phyloP scores from a whole-genome alignment of 169 alveolate genomes.

The Plasmodium fragile region DNA sequence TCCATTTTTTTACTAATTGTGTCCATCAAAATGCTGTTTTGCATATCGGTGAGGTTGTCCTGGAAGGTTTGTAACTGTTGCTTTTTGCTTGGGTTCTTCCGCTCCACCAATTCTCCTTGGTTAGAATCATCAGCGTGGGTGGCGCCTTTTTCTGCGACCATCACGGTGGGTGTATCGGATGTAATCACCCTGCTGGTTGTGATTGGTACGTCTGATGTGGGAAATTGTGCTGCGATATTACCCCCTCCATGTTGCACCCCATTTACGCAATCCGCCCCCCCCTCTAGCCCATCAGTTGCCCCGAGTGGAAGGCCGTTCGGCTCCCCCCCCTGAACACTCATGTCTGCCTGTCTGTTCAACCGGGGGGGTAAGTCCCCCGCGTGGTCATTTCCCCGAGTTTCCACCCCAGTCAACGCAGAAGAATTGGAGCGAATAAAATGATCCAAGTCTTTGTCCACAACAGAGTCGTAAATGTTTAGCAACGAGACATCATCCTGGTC shows the following conservation, averaged over 20 bases:
- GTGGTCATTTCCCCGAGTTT: background rate
- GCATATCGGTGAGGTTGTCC: slow-evolving; percentile 65
- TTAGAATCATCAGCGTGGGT: background rate
- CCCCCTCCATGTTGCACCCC: background rate
- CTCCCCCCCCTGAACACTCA: background rate
- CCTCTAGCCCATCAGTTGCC: background rate
- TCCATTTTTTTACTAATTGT: slow-evolving; percentile 50
- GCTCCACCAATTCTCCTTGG: background rate
- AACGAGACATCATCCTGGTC: slow-evolving; percentile 19
- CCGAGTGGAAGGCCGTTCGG: too few relatives aligned
- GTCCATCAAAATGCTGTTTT: slow-evolving; percentile 45
- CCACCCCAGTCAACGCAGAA: background rate
- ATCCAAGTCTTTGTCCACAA: slow-evolving; percentile 17
- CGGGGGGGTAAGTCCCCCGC: background rate
- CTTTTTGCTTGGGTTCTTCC: background rate
- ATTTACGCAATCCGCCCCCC: background rate
- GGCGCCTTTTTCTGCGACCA: background rate
- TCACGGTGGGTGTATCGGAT: background rate
- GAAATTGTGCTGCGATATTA: background rate
- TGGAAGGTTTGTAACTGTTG: slow-evolving; percentile 38
- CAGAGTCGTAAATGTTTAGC: slow-evolving; percentile 25
- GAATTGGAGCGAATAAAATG: slow-evolving; percentile 6
- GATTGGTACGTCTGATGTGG: background rate
- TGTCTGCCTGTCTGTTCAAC: background rate
- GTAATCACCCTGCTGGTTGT: background rate